Evolutionary conservation across 2,329 filamentous ascomycete genomes (phyloP).

Genomic region (Sporothrix dimorphospora): DNA sequence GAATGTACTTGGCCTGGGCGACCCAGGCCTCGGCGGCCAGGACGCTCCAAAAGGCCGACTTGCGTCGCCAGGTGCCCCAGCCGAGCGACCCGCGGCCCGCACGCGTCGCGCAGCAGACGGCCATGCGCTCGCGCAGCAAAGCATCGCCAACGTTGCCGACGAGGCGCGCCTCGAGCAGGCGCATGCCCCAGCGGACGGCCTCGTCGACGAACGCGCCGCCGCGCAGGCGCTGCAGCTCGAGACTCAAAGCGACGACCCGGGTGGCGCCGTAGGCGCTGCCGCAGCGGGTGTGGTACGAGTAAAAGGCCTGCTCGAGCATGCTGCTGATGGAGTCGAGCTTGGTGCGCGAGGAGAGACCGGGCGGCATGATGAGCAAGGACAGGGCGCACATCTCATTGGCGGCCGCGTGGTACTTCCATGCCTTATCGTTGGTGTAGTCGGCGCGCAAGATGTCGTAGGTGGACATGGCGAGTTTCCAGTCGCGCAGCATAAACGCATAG

Average conservation of each 20-base stretch:
- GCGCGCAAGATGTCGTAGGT: slow-evolving; percentile 88
- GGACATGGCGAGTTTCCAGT: slow-evolving; percentile 89
- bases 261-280: slow-evolving; percentile 77
- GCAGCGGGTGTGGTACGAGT: slow-evolving; percentile 89
- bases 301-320: slow-evolving; percentile 86
- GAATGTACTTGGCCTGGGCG: slow-evolving; percentile 71
- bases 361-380: slow-evolving; percentile 76
- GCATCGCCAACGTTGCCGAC: slow-evolving; percentile 77
- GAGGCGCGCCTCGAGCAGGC: slow-evolving; percentile 76
- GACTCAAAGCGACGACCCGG: slow-evolving; percentile 71
- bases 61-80: slow-evolving; percentile 75
- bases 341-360: slow-evolving; percentile 71
- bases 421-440: slow-evolving; percentile 94
- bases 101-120: slow-evolving; percentile 79
- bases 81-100: slow-evolving; percentile 66
- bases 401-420: slow-evolving; percentile 92
- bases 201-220: slow-evolving; percentile 82
- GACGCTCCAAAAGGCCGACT: slow-evolving; percentile 87
- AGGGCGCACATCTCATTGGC: slow-evolving; percentile 94
- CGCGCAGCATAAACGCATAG: slow-evolving; percentile 94
- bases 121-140: slow-evolving; percentile 82
- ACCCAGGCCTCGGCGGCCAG: slow-evolving; percentile 85
- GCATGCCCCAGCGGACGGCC: slow-evolving; percentile 81
- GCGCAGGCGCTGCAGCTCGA: slow-evolving; percentile 81
- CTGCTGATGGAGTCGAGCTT: slow-evolving; percentile 81